Base-by-base conservation (phyloP, 352 stramenopile genomes). In the Phytopythium ostracodes region DNA sequence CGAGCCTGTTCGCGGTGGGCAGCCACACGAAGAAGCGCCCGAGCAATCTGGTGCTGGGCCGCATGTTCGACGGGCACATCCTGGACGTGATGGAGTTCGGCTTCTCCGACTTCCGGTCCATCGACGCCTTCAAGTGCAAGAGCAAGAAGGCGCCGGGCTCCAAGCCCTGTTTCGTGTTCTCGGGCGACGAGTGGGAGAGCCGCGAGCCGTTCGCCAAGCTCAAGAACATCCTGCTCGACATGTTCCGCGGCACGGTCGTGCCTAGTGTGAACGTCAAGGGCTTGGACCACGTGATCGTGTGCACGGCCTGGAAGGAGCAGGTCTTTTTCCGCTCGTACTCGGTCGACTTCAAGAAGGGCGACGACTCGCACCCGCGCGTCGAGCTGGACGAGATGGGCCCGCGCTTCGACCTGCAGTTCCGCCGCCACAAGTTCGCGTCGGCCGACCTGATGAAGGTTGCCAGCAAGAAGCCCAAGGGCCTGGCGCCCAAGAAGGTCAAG, bases 21-120 rank as follows among this genome's bases (percentile, higher is more conserved):
- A 97, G 84, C 74, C 92, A 97, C 85, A 99, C 98, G 63, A 99
- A 99, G 80, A 99, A 99, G 76, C 87, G 98, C 68, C 94, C 97
- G 20, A 98, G 99, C 79, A 99, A 99, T 72, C 72, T 99, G 31
- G 85, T 99, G 22, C 70, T 99, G 44, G 98, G 98, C 15, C 87
- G 98, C 63, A 99, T 94, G 14, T 99, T 99, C 71, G 97, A 99
- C 77, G 94, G 94, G 35, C 91, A 99, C 77, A 87, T 99, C 27
- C 75, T 99, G 51, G 98, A 99, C 75, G 97, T 99, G 75, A 89
- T 99, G 60, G 98, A 99, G 86, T 76, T 99, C 22, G 92, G 91
- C 27, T 94, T 99, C 60, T 84, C 96, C 35, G 90, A 97, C 57
- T 99, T 98, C 70, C 96, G 98, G 65, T 87, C 89, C 20, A 88